Evolutionary conservation across 805 yeast species (phyloP).

Genomic region (Saccharomycopsis amapae): DNA sequence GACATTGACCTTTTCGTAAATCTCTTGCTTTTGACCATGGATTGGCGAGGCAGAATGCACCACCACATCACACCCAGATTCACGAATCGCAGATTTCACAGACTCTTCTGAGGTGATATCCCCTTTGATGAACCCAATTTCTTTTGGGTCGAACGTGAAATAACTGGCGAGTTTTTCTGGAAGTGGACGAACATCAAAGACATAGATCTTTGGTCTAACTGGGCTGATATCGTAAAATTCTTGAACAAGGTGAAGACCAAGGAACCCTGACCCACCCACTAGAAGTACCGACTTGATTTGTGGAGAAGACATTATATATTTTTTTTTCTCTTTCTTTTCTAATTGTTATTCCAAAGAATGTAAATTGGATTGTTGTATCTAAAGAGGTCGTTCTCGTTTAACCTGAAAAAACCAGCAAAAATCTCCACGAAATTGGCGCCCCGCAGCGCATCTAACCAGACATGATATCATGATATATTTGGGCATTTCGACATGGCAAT

Average conservation of each 20-base stretch:
- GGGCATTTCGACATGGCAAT: no score
- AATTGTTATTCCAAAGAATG: no score
- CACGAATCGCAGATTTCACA: constrained; percentile 53
- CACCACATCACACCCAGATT: constrained; percentile 59
- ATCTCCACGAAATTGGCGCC: no score
- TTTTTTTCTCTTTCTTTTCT: neutral
- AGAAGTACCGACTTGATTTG: constrained; percentile 47
- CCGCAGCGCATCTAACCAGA: no score
- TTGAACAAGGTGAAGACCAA: constrained; percentile 85
- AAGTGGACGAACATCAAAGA: constrained; percentile 85
- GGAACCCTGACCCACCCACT: constrained; percentile 94
- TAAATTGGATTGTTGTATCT: no score
- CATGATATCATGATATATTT: no score
- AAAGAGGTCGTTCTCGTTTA: no score
- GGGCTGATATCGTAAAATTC: constrained; percentile 66
- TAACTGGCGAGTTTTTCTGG: constrained; percentile 65
- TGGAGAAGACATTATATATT: constrained; percentile 1
- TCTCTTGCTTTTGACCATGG: constrained; percentile 75
- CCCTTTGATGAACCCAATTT: constrained; percentile 63
- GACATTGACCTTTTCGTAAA: constrained; percentile 86
- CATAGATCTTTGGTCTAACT: constrained; percentile 60
- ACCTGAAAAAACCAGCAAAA: no score
- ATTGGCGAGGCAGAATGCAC: constrained; percentile 97
- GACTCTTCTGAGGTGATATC: constrained; percentile 75
- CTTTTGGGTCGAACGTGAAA: constrained; percentile 61